A percentile compares a stretch with the other conserved stretches of the same genome.
These are phyloP conservation scores for Serendipita sp. DNA, from an alignment of 768 basidiomycete species.

Conservation along the genomic window DNA sequence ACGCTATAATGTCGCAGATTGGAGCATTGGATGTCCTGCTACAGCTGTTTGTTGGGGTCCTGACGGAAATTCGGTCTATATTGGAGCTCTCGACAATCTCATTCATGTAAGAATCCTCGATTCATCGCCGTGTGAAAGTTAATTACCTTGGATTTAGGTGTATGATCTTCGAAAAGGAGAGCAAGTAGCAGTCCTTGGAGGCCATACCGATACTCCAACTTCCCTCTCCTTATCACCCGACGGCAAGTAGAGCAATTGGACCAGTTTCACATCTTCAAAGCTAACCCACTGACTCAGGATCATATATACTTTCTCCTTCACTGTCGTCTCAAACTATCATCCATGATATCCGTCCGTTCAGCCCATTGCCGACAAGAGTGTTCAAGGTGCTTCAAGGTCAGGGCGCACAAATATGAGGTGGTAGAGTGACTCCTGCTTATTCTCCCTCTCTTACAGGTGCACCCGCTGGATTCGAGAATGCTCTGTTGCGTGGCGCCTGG, in stretches of 20 bases:
- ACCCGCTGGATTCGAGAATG: conserved; percentile 87
- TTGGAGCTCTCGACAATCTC: conserved; percentile 91
- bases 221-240: conserved; percentile 86
- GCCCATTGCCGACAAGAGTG: conserved; percentile 62
- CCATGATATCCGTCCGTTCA: conserved; percentile 89
- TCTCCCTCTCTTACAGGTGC: conserved; percentile 37
- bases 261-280: neutral
- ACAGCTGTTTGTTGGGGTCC: conserved; percentile 86
- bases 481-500: conserved; percentile 75
- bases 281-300: neutral
- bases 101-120: conserved; percentile 52
- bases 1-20: conserved; percentile 62
- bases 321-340: conserved; percentile 80
- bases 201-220: conserved; percentile 86
- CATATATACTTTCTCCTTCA: conserved; percentile 52
- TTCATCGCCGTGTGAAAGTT: neutral
- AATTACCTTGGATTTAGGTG: conserved; percentile 31
- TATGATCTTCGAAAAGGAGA: conserved; percentile 80
- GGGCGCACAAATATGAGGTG: no score
- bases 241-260: conserved; percentile 45
- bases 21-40: conserved; percentile 77
- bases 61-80: conserved; percentile 77
- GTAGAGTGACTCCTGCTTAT: neutral
- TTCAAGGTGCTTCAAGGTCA: conserved; percentile 44
- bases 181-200: conserved; percentile 62